These are phyloP conservation scores for Microcyclosporella mali DNA, from an alignment of 2,329 filamentous ascomycete species.

Conservation along the genomic window DNA sequence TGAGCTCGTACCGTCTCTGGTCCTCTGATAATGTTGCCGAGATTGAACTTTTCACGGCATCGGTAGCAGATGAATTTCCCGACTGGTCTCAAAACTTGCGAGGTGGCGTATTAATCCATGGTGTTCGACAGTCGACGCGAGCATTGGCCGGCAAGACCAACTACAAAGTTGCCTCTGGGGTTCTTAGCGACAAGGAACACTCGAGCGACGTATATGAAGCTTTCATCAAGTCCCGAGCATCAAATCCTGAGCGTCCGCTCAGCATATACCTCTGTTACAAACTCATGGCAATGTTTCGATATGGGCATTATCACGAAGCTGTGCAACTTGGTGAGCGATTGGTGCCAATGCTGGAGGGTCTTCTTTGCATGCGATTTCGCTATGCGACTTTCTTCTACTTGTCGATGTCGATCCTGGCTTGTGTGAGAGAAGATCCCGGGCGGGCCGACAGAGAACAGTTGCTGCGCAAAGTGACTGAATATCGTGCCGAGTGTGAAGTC, in stretches of 20 bases:
- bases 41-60: conserved; percentile 63
- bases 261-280: conserved; percentile 60
- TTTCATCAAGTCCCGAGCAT: conserved; percentile 41
- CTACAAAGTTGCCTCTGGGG: conserved; percentile 43
- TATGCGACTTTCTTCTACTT: conserved; percentile 41
- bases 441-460: conserved; percentile 41
- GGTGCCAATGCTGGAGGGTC: conserved; percentile 35
- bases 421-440: conserved; percentile 34
- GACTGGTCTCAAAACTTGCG: conserved; percentile 66
- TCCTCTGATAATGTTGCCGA: conserved; percentile 63
- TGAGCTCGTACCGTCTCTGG: conserved; percentile 62
- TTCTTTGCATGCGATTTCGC: conserved; percentile 40
- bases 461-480: conserved; percentile 48
- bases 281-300: conserved; percentile 38
- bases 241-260: conserved; percentile 58
- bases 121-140: conserved; percentile 59
- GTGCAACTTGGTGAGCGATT: conserved; percentile 38
- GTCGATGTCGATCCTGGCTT: conserved; percentile 37
- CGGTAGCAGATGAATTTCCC: conserved; percentile 66
- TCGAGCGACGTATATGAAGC: conserved; percentile 51
- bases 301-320: conserved; percentile 39
- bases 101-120: conserved; percentile 63
- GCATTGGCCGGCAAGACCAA: conserved; percentile 70
- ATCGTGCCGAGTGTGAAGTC: conserved; percentile 56
- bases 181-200: conserved; percentile 66